These are phyloP conservation scores for Phialophora macrospora DNA, from an alignment of 2,329 filamentous ascomycete genomes.

Conservation along the genomic window DNA sequence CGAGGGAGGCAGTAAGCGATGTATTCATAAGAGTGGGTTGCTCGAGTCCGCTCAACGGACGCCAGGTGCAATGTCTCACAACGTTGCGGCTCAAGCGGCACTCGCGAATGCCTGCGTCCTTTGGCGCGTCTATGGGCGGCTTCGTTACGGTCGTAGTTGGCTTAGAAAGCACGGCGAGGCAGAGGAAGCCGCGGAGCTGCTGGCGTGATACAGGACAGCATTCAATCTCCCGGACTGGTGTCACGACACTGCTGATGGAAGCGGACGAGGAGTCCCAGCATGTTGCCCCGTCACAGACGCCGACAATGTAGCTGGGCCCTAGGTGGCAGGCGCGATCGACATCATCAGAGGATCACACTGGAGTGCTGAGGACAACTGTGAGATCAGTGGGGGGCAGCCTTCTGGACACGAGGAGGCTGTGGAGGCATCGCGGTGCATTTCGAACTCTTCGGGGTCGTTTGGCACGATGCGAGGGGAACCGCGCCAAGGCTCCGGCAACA, in stretches of 20 bases:
- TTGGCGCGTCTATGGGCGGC: slow-evolving; percentile 5
- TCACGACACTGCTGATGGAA: slow-evolving; percentile 28
- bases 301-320: slow-evolving; percentile 22
- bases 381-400: not conserved
- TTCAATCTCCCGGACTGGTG: slow-evolving; percentile 35
- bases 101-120: slow-evolving; percentile 8
- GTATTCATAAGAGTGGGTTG: slow-evolving; percentile 25
- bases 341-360: not conserved
- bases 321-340: slow-evolving; percentile 21
- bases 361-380: not conserved
- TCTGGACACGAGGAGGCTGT: not conserved
- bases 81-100: slow-evolving; percentile 18
- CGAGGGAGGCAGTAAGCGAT: not conserved
- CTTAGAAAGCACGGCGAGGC: slow-evolving; percentile 9
- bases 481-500: slow-evolving; percentile 9
- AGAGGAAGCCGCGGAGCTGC: slow-evolving; percentile 1
- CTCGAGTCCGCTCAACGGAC: slow-evolving; percentile 17
- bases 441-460: not conserved
- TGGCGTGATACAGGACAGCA: slow-evolving; percentile 1
- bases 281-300: slow-evolving; percentile 29
- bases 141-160: slow-evolving; percentile 9
- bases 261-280: slow-evolving; percentile 24
- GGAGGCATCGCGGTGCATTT: not conserved
- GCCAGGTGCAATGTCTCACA: slow-evolving; percentile 13
- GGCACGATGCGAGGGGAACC: not conserved